These are phyloP conservation scores for Plasmopara muralis DNA, from an alignment of 352 stramenopile species.

Conservation along the genomic window DNA sequence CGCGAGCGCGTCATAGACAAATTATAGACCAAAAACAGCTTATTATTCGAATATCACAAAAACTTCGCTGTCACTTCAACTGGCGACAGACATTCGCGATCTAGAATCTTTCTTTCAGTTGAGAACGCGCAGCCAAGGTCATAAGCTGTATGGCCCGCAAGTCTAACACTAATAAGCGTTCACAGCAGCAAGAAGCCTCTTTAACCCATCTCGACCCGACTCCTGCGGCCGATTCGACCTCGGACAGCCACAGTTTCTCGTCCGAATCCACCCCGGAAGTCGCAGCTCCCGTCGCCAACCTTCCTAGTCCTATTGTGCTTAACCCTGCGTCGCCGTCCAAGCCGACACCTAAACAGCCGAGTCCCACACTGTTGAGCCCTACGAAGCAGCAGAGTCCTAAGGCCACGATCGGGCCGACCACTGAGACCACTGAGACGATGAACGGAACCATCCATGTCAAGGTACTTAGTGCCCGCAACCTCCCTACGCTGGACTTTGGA, in stretches of 20 bases:
- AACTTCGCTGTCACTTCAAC: not conserved
- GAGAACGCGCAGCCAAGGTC: conserved; percentile 16
- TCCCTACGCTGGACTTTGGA: conserved; percentile 74
- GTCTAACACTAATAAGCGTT: conserved; percentile 17
- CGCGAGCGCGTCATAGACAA: no score
- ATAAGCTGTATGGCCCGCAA: conserved; percentile 29
- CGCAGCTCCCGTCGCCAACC: conserved; percentile 6
- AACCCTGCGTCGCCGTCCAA: conserved; percentile 8
- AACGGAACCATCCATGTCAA: conserved; percentile 76
- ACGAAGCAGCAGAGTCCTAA: conserved; percentile 8
- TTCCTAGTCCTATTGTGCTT: conserved; percentile 3
- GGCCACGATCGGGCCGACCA: conserved; percentile 1
- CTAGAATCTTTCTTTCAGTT: conserved; percentile 24
- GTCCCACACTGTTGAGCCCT: conserved; percentile 1
- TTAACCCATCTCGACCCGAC: conserved; percentile 2
- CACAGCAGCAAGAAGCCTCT: conserved; percentile 14
- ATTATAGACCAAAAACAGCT: no score
- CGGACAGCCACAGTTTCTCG: conserved; percentile 14
- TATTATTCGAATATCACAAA: no score
- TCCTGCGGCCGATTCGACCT: conserved; percentile 4
- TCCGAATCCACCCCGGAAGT: conserved; percentile 17
- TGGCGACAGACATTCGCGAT: conserved; percentile 5
- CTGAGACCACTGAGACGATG: conserved; percentile 9
- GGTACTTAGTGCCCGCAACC: conserved; percentile 48
- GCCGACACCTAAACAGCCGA: conserved; percentile 13